A percentile compares a stretch with the other conserved stretches of the same genome.
Conservation (phyloP, 1,139 yeast species). For the Kodamaea sp. region DNA sequence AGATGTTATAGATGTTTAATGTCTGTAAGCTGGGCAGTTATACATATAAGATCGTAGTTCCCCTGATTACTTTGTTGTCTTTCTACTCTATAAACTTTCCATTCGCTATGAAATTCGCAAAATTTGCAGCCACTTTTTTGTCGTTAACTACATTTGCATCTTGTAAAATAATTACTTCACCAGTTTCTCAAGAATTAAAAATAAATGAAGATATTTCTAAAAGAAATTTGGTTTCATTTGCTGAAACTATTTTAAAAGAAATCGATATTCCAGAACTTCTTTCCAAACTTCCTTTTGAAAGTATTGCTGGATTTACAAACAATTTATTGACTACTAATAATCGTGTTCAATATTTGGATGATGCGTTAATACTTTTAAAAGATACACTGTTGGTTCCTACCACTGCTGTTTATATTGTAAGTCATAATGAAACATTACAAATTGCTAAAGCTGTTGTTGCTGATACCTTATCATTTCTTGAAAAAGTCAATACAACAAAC, state of each 20-base stretch:
- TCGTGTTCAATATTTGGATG: slow-evolving; percentile 24
- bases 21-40: too few relatives aligned
- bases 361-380: slow-evolving; percentile 23
- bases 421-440: slow-evolving; percentile 24
- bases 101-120: slow-evolving; percentile 18
- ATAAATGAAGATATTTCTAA: slow-evolving; percentile 15
- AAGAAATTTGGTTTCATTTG: slow-evolving; percentile 20
- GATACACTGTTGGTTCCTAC: slow-evolving; percentile 26
- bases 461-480: slow-evolving; percentile 17
- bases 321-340: slow-evolving; percentile 23
- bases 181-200: slow-evolving; percentile 5
- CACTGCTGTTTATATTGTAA: slow-evolving; percentile 23
- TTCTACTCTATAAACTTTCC: background rate
- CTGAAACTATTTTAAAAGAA: slow-evolving; percentile 9
- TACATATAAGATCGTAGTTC: too few relatives aligned
- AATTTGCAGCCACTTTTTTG: slow-evolving; percentile 18
- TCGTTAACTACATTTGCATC: slow-evolving; percentile 15
- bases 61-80: too few relatives aligned
- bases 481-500: slow-evolving; percentile 25
- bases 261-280: slow-evolving; percentile 21
- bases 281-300: slow-evolving; percentile 23
- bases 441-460: slow-evolving; percentile 19
- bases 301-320: slow-evolving; percentile 32
- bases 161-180: slow-evolving; percentile 9
- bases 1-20: too few relatives aligned